phyloP scores from a whole-genome alignment of 2,329 filamentous ascomycete genomes.

The Colletotrichum gloeosporioides region DNA sequence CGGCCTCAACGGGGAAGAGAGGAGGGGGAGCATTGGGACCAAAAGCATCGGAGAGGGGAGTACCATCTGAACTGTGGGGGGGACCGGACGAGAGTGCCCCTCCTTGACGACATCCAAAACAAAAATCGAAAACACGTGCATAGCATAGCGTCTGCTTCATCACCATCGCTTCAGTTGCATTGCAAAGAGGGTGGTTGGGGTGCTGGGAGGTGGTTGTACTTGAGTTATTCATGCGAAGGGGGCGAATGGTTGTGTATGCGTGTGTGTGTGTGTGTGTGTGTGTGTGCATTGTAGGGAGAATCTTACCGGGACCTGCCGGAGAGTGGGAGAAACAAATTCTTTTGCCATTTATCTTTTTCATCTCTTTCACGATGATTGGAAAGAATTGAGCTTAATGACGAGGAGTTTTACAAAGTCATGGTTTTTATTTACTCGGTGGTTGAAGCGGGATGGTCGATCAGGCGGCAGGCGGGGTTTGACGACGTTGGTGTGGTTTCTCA shows the following conservation, averaged over 20 bases:
- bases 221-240: neutral
- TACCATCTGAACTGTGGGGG: neutral
- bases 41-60: neutral
- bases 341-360: neutral
- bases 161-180: conserved; percentile 8
- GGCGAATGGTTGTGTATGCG: neutral
- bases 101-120: neutral
- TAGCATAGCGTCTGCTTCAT: conserved; percentile 22
- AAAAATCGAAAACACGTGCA: conserved; percentile 9
- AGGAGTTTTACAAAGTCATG: neutral
- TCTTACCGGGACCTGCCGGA: neutral
- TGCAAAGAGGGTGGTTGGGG: neutral
- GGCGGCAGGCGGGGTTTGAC: neutral
- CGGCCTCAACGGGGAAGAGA: conserved; percentile 7
- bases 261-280: neutral
- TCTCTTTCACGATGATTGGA: neutral
- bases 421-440: neutral
- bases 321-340: neutral
- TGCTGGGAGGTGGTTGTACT: neutral
- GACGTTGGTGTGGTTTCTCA: neutral
- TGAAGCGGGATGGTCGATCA: neutral
- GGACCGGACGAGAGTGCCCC: neutral
- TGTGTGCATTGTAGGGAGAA: neutral
- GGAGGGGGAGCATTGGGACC: neutral
- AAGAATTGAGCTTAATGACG: neutral